Evolutionary conservation across 495 filamentous ascomycete genomes (phyloP).

Genomic region (Xylaria venustula): DNA sequence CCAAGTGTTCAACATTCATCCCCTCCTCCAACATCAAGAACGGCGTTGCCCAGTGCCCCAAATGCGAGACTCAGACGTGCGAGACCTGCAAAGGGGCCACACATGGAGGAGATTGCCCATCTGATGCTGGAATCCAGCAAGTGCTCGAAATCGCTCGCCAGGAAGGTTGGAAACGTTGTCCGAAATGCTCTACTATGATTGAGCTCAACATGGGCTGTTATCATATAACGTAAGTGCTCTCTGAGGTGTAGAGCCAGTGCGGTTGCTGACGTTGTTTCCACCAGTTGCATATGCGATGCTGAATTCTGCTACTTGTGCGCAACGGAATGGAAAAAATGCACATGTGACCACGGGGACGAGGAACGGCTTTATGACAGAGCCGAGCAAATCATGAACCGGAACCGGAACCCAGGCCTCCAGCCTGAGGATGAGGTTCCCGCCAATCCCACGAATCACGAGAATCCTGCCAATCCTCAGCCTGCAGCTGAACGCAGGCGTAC

Average conservation of each 20-base stretch:
- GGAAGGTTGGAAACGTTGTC: slow-evolving; percentile 72
- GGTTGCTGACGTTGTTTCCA: slow-evolving; percentile 3
- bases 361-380: slow-evolving; percentile 30
- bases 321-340: slow-evolving; percentile 48
- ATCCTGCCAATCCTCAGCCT: neutral
- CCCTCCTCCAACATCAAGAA: slow-evolving; percentile 25
- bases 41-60: slow-evolving; percentile 39
- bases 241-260: neutral
- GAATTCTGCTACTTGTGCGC: slow-evolving; percentile 62
- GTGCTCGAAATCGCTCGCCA: slow-evolving; percentile 64
- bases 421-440: too few relatives aligned
- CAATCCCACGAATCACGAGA: neutral
- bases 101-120: slow-evolving; percentile 61
- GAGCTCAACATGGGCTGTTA: slow-evolving; percentile 76
- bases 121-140: slow-evolving; percentile 61
- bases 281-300: slow-evolving; percentile 51
- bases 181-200: slow-evolving; percentile 66
- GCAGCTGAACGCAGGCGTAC: neutral
- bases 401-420: neutral
- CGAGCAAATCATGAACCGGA: slow-evolving; percentile 33
- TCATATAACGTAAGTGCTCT: slow-evolving; percentile 65
- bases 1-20: slow-evolving; percentile 48
- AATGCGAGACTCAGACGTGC: slow-evolving; percentile 44
- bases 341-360: slow-evolving; percentile 44
- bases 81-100: slow-evolving; percentile 42